Conservation (phyloP, 169 alveolate species). For the Plasmodium coatneyi region DNA sequence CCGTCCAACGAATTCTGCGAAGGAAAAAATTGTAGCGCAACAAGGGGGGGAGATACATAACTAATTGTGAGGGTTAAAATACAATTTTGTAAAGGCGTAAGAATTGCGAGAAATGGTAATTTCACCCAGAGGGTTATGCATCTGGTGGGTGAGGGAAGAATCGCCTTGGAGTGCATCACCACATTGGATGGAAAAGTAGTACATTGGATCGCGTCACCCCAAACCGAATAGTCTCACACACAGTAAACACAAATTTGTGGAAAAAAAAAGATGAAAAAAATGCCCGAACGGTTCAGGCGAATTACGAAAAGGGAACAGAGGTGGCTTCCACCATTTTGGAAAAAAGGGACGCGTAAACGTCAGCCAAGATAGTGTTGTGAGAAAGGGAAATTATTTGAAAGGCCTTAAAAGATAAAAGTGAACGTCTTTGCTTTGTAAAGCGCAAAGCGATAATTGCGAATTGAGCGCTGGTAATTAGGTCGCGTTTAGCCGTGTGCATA, state of each 20-base stretch:
- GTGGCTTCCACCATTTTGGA: neutral
- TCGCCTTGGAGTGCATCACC: neutral
- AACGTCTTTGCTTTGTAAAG: neutral
- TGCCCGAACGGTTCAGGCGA: neutral
- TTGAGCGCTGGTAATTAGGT: neutral
- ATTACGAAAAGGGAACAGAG: neutral
- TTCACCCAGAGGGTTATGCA: neutral
- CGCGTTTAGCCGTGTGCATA: neutral
- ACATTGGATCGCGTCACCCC: neutral
- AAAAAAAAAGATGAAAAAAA: neutral
- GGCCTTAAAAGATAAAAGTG: neutral
- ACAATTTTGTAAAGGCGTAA: neutral
- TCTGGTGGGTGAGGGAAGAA: neutral
- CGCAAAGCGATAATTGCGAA: neutral
- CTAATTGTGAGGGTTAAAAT: neutral
- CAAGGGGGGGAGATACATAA: neutral
- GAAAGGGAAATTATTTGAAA: neutral
- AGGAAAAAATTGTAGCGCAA: neutral
- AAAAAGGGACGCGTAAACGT: neutral
- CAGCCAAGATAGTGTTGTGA: neutral
- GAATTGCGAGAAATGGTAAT: neutral
- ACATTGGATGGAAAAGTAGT: neutral
- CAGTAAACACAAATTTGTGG: neutral
- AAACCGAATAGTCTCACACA: neutral
- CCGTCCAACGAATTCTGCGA: neutral